A percentile compares a stretch with the other conserved stretches of the same genome.
phyloP scores from a whole-genome alignment of 2,329 filamentous ascomycete species.

The Exutisphaerella laricina region DNA sequence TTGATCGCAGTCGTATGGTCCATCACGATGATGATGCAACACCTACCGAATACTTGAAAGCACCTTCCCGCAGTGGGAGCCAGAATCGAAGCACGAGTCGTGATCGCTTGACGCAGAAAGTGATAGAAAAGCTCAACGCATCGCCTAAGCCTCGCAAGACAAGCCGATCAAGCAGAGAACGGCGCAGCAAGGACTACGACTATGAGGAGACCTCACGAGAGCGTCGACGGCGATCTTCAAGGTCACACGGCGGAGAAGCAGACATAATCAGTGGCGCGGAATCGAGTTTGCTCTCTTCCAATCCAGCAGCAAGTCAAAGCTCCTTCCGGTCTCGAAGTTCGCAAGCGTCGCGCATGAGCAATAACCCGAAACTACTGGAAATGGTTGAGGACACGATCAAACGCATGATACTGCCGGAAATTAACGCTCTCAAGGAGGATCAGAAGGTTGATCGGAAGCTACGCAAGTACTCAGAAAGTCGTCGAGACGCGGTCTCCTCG shows the following conservation, averaged over 20 bases:
- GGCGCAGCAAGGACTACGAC: slow-evolving; percentile 33
- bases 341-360: slow-evolving; percentile 71
- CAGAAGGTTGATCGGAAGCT: slow-evolving; percentile 64
- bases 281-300: slow-evolving; percentile 58
- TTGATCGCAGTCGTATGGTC: slow-evolving; percentile 47
- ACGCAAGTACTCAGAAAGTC: slow-evolving; percentile 61
- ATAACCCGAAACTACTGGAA: slow-evolving; percentile 84
- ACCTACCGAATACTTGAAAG: slow-evolving; percentile 44
- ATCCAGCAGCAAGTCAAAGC: slow-evolving; percentile 49
- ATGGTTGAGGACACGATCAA: slow-evolving; percentile 92
- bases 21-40: slow-evolving; percentile 37
- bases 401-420: slow-evolving; percentile 80
- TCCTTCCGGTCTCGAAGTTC: slow-evolving; percentile 56
- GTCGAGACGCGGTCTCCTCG: slow-evolving; percentile 52
- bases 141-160: slow-evolving; percentile 38
- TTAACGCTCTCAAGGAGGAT: slow-evolving; percentile 76
- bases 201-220: slow-evolving; percentile 30
- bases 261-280: slow-evolving; percentile 50
- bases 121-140: slow-evolving; percentile 59
- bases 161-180: slow-evolving; percentile 23
- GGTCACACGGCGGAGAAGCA: slow-evolving; percentile 50
- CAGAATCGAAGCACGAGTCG: slow-evolving; percentile 60
- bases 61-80: slow-evolving; percentile 47
- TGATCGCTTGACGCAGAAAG: slow-evolving; percentile 62
- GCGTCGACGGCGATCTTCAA: slow-evolving; percentile 36